Evolutionary conservation across 345 rosid species (phyloP), one percentile per base, ranked within the genome.

Genomic region (Iberis pinnata): DNA sequence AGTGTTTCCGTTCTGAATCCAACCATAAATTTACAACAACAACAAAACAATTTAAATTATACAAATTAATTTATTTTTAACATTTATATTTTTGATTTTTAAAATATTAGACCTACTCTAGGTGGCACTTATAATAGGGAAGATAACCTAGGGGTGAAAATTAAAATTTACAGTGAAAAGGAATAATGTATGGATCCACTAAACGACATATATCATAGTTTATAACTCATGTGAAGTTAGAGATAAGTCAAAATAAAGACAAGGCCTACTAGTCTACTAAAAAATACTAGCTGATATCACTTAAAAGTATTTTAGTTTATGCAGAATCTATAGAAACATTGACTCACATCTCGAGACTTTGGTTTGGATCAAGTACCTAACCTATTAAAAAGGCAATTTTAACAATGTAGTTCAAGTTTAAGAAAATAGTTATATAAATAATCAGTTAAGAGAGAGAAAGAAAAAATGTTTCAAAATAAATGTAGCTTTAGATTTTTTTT

Each of bases 161-260:
- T n/a, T n/a, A n/a, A n/a, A n/a, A n/a, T n/a, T n/a, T n/a, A 29
- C 8, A 7, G 8, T 29, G 8, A 29, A 29, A 29, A 29, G 2
- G 12, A 51, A 58, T 58, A 12, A 37, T 52, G 29, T 35, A 51
- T 58, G 43, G 20, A 44, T 58, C 37, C 70, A 58, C 55, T 51
- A 66, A 40, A 66, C 65, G 65, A 66, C 65, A 58, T 9, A 39
- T 43, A 43, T 65, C 47, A 25, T 57, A 27, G 24, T 56, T 40
- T 48, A 17, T 8, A 64, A 29, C 27, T 56, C 32, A 9, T 36
- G 64, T 58, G 42, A 36, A 53, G 54, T 51, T 58, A 43, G 38
- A 52, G 18, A 66, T 58, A 51, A 58, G 65, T 58, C 70, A 66
- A 66, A 66, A 43, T 27, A 58, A 45, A 45, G 71, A 67, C 61